phyloP scores from a whole-genome alignment of 2,329 filamentous ascomycete species.

The Neonectria hederae region DNA sequence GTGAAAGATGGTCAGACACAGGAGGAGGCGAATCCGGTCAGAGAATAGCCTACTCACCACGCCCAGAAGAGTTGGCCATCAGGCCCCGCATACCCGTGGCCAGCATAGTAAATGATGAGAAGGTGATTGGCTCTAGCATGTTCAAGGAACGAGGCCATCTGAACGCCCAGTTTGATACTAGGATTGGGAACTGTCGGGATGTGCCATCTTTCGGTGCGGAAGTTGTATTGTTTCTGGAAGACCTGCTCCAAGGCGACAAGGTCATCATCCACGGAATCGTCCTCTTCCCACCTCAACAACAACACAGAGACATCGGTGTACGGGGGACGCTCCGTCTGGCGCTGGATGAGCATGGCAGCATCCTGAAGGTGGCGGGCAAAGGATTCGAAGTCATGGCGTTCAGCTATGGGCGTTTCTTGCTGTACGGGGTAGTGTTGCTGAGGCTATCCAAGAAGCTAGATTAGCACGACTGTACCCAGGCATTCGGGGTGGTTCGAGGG shows the following conservation, averaged over 20 bases:
- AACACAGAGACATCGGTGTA: constrained; percentile 69
- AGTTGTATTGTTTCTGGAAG: constrained; percentile 69
- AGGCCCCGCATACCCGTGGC: constrained; percentile 65
- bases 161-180: constrained; percentile 68
- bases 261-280: constrained; percentile 62
- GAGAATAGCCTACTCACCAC: constrained; percentile 60
- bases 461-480: constrained; percentile 34
- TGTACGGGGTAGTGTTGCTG: constrained; percentile 50
- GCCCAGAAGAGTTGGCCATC: constrained; percentile 74
- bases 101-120: constrained; percentile 72
- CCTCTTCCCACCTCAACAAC: constrained; percentile 70
- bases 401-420: constrained; percentile 53
- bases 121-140: constrained; percentile 66
- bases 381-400: constrained; percentile 71
- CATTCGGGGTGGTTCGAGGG: constrained; percentile 26
- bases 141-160: constrained; percentile 68
- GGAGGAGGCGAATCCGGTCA: constrained; percentile 26
- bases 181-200: constrained; percentile 69
- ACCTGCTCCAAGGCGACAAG: constrained; percentile 65
- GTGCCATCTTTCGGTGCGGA: constrained; percentile 67
- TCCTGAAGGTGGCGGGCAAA: constrained; percentile 75
- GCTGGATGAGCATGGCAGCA: constrained; percentile 73
- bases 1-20: constrained; percentile 49
- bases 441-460: constrained; percentile 32
- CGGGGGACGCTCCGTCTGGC: constrained; percentile 66